Evolutionary conservation across 1,284 basidiomycete species (phyloP).

Genomic region (Ustanciosporium gigantosporum): DNA sequence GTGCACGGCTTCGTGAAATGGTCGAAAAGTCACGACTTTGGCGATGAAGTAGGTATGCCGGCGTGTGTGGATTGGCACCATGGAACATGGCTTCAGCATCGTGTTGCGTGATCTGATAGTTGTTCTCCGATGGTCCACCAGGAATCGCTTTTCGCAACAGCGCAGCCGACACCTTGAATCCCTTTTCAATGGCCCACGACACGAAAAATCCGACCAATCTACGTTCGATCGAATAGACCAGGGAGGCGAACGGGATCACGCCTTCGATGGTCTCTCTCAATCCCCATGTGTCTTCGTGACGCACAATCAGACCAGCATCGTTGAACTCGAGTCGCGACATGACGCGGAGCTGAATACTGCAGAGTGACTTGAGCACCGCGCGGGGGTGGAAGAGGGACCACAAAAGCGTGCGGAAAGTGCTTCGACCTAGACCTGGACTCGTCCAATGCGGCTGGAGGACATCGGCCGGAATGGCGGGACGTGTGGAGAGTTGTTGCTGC

Average conservation of each 20-base stretch:
- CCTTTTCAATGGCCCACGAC: conserved; percentile 51
- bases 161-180: conserved; percentile 43
- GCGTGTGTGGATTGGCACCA: conserved; percentile 3
- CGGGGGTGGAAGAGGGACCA: conserved; percentile 52
- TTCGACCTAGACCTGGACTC: conserved; percentile 49
- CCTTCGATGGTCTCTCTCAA: conserved; percentile 58
- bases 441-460: conserved; percentile 55
- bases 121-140: conserved; percentile 4
- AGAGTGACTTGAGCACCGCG: conserved; percentile 44
- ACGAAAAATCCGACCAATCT: conserved; percentile 51
- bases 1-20: conserved; percentile 49
- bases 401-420: conserved; percentile 45
- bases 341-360: conserved; percentile 56
- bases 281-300: conserved; percentile 60
- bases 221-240: conserved; percentile 52
- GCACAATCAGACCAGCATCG: conserved; percentile 57
- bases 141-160: conserved; percentile 32
- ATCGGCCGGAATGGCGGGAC: conserved; percentile 50
- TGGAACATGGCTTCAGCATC: conserved; percentile 34
- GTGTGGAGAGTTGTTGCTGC: conserved; percentile 26
- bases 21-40: conserved; percentile 35
- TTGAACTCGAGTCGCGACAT: conserved; percentile 61
- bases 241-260: conserved; percentile 52
- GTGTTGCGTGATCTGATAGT: conserved; percentile 22
- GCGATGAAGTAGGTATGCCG: background rate